Evolutionary conservation across 2,329 filamentous ascomycete genomes (phyloP), one percentile per base, ranked within the genome.

Genomic region (Paraconiothyrium sp.): DNA sequence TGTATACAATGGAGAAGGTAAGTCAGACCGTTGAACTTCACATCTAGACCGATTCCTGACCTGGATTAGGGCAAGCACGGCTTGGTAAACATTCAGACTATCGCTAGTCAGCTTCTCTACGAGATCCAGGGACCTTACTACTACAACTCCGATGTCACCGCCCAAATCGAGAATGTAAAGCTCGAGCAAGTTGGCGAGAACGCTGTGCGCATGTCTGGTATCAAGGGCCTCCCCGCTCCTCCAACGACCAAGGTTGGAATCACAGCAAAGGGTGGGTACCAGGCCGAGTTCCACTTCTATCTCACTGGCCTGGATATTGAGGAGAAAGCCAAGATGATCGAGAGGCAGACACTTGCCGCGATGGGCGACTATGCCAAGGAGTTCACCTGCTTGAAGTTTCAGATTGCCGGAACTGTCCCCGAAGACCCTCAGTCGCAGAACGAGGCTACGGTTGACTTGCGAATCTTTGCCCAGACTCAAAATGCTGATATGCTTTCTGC

Each of bases 261-360:
- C 37, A 81, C 81, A 2, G 81, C 81, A 0, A 76, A 74, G 44
- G 82, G 81, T 0, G 80, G 81, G 0, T 84, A 75, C 47, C 80
- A 83, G 62, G 81, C 81, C 0, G 82, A 84, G 60, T 75, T 79
- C n/a, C 80, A 81, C 14, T 82, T 78, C 50, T 80, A 79, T 55
- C 75, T 82, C 27, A 77, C 76, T 22, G 82, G 82, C 0, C 73
- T 84, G 3, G 82, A 84, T 56, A 77, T 82, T 7, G 68, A 71
- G 13, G 79, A 80, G 37, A 84, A 84, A 62, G 80, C 79, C 2
- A 68, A 75, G 13, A 79, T 83, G 76, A 75, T 81, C 60, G 80
- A 82, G 46, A 57, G 60, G 16, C 72, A 74, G 56, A 73, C 68
- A 10, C 69, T 73, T 1, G 62, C 73, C 4, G 72, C 74, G 1